These are phyloP conservation scores for Austroboletus olivaceoglutinosus DNA, from an alignment of 1,284 basidiomycete genomes.

Conservation along the genomic window DNA sequence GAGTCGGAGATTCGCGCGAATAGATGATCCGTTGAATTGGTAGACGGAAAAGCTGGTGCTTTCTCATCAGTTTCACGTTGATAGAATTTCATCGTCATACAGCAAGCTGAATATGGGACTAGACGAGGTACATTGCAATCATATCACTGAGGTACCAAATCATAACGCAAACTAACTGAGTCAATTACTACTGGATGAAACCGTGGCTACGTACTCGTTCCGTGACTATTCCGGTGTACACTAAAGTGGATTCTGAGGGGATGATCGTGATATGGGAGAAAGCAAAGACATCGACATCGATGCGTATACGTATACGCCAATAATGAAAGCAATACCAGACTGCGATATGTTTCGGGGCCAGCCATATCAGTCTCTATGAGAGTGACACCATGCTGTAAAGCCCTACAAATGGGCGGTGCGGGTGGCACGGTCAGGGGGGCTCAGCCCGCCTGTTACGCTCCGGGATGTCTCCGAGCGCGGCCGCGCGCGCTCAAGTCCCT, in stretches of 20 bases:
- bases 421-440: neutral
- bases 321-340: conserved; percentile 14
- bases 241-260: neutral
- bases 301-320: neutral
- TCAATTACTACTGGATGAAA: too few relatives aligned
- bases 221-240: conserved; percentile 11
- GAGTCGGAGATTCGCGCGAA: too few relatives aligned
- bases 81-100: too few relatives aligned
- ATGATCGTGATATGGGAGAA: conserved; percentile 4
- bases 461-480: conserved; percentile 1
- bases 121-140: too few relatives aligned
- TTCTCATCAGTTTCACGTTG: too few relatives aligned
- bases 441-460: neutral
- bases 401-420: too few relatives aligned
- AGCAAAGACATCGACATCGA: too few relatives aligned
- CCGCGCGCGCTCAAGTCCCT: conserved; percentile 19
- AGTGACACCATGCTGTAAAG: neutral
- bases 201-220: conserved; percentile 1
- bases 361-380: neutral
- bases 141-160: too few relatives aligned
- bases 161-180: too few relatives aligned
- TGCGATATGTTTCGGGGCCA: neutral
- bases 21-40: too few relatives aligned
- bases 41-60: too few relatives aligned
- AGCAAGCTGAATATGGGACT: too few relatives aligned